Conservation (phyloP, 768 basidiomycete genomes). For the Cytidiella melzeri region DNA sequence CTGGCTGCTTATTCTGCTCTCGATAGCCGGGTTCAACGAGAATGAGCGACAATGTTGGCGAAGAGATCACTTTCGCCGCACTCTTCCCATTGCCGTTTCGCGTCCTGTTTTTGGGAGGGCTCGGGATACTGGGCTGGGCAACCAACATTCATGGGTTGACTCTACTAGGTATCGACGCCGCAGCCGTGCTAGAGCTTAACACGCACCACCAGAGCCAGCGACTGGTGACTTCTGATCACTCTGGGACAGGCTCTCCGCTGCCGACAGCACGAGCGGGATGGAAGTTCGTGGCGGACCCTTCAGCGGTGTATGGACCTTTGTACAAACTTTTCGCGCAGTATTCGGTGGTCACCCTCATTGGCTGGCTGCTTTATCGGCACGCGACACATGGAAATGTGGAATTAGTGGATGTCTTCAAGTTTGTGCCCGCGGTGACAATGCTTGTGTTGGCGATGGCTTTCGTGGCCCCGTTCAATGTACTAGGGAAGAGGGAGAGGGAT, state of each 20-base stretch:
- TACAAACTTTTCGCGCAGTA: conserved; percentile 68
- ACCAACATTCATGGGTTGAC: conserved; percentile 86
- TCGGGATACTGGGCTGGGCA: conserved; percentile 88
- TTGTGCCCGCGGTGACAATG: conserved; percentile 64
- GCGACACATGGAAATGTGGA: conserved; percentile 50
- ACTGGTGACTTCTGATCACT: neutral
- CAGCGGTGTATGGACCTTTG: conserved; percentile 46
- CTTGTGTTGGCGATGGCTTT: conserved; percentile 51
- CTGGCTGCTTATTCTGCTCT: neutral
- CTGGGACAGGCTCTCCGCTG: conserved; percentile 17
- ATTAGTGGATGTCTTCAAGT: conserved; percentile 70
- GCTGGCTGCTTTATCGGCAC: conserved; percentile 66
- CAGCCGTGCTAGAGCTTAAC: conserved; percentile 59
- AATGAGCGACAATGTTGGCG: conserved; percentile 28
- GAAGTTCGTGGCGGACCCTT: conserved; percentile 32
- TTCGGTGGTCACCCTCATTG: conserved; percentile 48
- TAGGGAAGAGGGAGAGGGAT: conserved; percentile 67
- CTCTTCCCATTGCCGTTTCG: conserved; percentile 90
- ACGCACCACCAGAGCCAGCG: conserved; percentile 4
- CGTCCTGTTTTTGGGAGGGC: conserved; percentile 69
- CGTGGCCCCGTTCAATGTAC: conserved; percentile 60
- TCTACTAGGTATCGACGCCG: conserved; percentile 66
- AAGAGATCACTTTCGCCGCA: conserved; percentile 44
- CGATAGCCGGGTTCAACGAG: neutral
- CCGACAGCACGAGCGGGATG: conserved; percentile 24